Percentiles rank a stretch among this genome's conserved stretches.
These are phyloP conservation scores for Calonectria pseudoturangicola DNA, from an alignment of 2,329 filamentous ascomycete genomes.

Conservation along the genomic window DNA sequence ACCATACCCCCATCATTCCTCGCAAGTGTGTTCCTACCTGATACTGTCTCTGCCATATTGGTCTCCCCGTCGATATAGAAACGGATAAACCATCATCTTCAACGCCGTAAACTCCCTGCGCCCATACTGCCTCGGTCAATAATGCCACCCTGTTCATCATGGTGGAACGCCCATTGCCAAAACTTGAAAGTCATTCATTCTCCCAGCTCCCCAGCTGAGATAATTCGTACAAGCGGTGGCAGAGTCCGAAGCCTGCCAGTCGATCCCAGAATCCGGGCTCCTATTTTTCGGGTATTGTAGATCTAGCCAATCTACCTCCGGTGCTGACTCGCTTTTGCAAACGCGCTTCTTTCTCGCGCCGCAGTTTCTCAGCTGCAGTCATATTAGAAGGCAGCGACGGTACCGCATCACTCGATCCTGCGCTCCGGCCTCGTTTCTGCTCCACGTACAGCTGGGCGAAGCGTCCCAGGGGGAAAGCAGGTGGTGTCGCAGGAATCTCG, in stretches of 20 bases:
- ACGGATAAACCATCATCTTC: conserved; percentile 41
- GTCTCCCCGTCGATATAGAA: conserved; percentile 34
- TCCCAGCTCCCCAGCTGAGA: conserved; percentile 53
- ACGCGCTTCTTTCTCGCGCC: conserved; percentile 79
- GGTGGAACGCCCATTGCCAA: conserved; percentile 45
- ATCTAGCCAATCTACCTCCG: conserved; percentile 81
- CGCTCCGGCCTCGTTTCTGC: conserved; percentile 76
- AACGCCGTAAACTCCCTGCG: conserved; percentile 53
- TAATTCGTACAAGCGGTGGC: conserved; percentile 59
- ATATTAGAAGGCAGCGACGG: conserved; percentile 73
- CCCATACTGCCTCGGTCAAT: conserved; percentile 48
- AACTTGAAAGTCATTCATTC: conserved; percentile 40
- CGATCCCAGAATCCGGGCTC: conserved; percentile 64
- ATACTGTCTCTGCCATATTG: conserved; percentile 19
- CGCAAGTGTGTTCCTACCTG: conserved; percentile 39
- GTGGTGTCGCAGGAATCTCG: conserved; percentile 84
- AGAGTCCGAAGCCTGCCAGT: conserved; percentile 61
- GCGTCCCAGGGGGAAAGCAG: conserved; percentile 88
- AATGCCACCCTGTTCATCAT: conserved; percentile 49
- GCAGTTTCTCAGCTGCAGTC: conserved; percentile 68
- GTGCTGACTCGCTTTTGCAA: conserved; percentile 88
- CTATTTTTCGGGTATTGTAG: conserved; percentile 78
- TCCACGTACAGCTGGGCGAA: conserved; percentile 90
- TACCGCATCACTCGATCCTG: conserved; percentile 74
- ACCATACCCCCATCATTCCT: conserved; percentile 40